Base-by-base conservation (phyloP, 208 protist species). In the Trypanosoma caninum region DNA sequence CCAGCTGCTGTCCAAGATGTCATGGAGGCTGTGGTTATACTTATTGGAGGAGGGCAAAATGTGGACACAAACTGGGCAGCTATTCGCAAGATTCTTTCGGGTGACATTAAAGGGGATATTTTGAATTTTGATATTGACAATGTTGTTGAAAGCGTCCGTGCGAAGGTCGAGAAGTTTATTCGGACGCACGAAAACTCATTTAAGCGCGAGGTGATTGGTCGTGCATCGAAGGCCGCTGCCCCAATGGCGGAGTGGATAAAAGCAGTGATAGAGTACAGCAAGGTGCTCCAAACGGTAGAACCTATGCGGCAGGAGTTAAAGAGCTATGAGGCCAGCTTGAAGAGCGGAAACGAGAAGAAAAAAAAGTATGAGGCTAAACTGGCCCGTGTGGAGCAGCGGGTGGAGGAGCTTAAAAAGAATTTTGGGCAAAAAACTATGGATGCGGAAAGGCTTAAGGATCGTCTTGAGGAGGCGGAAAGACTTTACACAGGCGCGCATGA, bases 201-300 rank as follows among this genome's bases (percentile, higher is more conserved):
- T 70, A 95, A 98, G 59, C 73, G 74, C 23, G 89, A 96, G 16
- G 84, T 84, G 6, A 98, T 98, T 68, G 76, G 78, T 6, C 91
- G 95, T 40, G 95, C 93, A 14, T 97, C 89, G 8, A 86, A 94
- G 57, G 97, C 98, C 0, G 97, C 97, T 4, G 93, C 94, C 13
- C 97, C 98, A 37, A 91, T 99, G 73, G 97, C 97, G 13, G 86
- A 93, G 52, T 99, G 98, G 98, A 91, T 99, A 4, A 90, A 93
- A 69, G 98, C 98, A 3, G 92, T 98, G 11, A 50, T 99, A 6
- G 79, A 97, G 65, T 99, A 98, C 86, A 95, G 95, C 58, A 87
- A 85, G 53, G 98, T 99, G 30, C 77, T 99, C 0, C 78, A 98
- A 63, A 91, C 93, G 44, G 87, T 97, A 2, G 80, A 69, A 3